Evolutionary conservation across 306 rosid genomes (phyloP).

Genomic region (Macrotyloma uniflorum): DNA sequence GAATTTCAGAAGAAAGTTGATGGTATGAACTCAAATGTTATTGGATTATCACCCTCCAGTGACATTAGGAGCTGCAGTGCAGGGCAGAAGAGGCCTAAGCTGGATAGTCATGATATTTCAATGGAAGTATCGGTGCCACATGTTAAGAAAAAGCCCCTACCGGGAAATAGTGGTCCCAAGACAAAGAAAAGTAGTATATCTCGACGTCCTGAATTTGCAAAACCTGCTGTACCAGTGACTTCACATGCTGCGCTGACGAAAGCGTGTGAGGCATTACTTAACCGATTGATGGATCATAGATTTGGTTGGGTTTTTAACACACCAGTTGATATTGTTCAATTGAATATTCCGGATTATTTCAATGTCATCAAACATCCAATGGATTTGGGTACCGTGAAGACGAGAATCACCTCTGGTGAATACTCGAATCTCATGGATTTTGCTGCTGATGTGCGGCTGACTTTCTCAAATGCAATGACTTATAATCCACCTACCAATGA

Average conservation of each 20-base stretch:
- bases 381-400: conserved; percentile 91
- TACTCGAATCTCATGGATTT: conserved; percentile 66
- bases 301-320: conserved; percentile 74
- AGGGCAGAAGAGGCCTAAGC: conserved; percentile 63
- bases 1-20: conserved; percentile 64
- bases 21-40: conserved; percentile 40
- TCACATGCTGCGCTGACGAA: conserved; percentile 63
- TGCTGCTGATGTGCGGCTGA: conserved; percentile 84
- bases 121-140: conserved; percentile 46
- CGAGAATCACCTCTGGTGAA: conserved; percentile 58
- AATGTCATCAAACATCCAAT: conserved; percentile 88
- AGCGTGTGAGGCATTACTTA: conserved; percentile 63
- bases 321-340: conserved; percentile 82
- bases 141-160: conserved; percentile 62
- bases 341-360: conserved; percentile 89
- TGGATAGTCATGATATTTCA: conserved; percentile 47
- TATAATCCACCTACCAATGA: conserved; percentile 88
- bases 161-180: conserved; percentile 67
- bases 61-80: conserved; percentile 69
- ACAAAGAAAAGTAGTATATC: conserved; percentile 49
- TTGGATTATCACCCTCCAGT: conserved; percentile 61
- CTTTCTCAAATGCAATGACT: conserved; percentile 85
- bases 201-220: conserved; percentile 52
- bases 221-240: conserved; percentile 44
- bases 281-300: conserved; percentile 58